Evolutionary conservation across 345 rosid species (phyloP).

Genomic region (Eucalyptus erythrocorys): DNA sequence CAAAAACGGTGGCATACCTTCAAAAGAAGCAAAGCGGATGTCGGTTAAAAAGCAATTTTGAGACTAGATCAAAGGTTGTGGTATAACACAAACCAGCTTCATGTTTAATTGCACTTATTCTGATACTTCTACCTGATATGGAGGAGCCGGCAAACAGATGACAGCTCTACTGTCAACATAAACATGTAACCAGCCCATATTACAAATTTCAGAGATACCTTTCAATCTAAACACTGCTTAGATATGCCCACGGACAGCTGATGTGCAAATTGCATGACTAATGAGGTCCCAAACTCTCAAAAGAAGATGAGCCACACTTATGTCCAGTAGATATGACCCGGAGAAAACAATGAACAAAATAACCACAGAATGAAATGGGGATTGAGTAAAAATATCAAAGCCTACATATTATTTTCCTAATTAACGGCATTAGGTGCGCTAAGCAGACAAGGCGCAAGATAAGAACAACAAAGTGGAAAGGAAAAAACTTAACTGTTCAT

Average conservation of each 20-base stretch:
- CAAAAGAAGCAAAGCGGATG: background rate
- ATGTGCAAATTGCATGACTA: background rate
- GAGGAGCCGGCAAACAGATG: background rate
- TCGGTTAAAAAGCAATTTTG: background rate
- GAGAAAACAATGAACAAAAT: background rate
- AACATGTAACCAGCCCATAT: background rate
- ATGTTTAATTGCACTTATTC: background rate
- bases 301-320: background rate
- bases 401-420: background rate
- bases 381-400: background rate
- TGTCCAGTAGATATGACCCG: background rate
- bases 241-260: background rate
- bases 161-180: background rate
- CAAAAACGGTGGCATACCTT: constrained; percentile 83
- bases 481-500: constrained; percentile 62
- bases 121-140: background rate
- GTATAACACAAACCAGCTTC: background rate
- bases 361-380: background rate
- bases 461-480: background rate
- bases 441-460: background rate
- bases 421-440: background rate
- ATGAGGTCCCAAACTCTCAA: background rate
- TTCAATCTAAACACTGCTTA: background rate
- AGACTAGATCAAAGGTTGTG: background rate
- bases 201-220: background rate